phyloP scores from a whole-genome alignment of 2,329 filamentous ascomycete genomes.

The Botrytis deweyae region DNA sequence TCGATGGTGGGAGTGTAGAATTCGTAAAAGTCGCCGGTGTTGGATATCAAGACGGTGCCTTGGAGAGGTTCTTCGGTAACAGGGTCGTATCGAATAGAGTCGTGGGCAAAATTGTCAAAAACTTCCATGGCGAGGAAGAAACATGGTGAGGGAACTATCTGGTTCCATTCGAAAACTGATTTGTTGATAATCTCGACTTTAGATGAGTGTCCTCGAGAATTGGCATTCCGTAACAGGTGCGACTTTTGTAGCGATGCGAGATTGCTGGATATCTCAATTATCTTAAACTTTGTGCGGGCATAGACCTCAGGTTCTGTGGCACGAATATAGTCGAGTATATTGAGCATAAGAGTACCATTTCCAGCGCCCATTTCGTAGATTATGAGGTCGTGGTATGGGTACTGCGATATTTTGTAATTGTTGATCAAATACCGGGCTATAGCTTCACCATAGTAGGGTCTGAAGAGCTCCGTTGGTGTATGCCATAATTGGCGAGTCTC shows the following conservation, averaged over 20 bases:
- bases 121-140: constrained; percentile 98
- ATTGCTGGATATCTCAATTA: constrained; percentile 89
- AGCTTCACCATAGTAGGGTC: constrained; percentile 94
- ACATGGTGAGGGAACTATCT: constrained; percentile 85
- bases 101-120: constrained; percentile 97
- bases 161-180: constrained; percentile 92
- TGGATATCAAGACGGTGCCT: constrained; percentile 83
- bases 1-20: constrained; percentile 84
- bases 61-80: constrained; percentile 80
- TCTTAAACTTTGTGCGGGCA: constrained; percentile 85
- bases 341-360: constrained; percentile 96
- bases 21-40: constrained; percentile 86
- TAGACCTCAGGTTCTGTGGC: constrained; percentile 89
- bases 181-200: constrained; percentile 94
- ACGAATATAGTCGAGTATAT: constrained; percentile 95
- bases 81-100: constrained; percentile 86
- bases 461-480: constrained; percentile 95
- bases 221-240: constrained; percentile 65
- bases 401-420: constrained; percentile 92
- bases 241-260: constrained; percentile 76
- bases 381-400: constrained; percentile 93
- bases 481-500: constrained; percentile 93
- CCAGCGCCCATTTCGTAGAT: constrained; percentile 99
- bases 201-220: constrained; percentile 71
- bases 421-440: constrained; percentile 94